Base-by-base conservation (phyloP, 495 filamentous ascomycete species). In the Rhizodiscina lignyota region DNA sequence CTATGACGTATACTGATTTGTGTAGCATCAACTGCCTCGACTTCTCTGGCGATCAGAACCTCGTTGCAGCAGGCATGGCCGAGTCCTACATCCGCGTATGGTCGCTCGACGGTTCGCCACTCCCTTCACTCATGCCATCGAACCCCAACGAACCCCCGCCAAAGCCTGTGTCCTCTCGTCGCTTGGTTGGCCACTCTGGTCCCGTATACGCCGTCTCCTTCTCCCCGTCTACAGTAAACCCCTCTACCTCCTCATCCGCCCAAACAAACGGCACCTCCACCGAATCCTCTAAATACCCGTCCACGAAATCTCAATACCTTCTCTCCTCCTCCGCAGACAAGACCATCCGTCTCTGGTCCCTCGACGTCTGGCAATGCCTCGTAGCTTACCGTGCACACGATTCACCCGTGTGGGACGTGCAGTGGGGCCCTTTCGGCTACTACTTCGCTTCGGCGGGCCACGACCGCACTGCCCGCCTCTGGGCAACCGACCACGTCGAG, bases 51-150 rank as follows among this genome's bases (percentile, higher is more conserved):
- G 89, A 97, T 52, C 75, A 79, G 47, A 60, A 72, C 36, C 67
- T 94, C 1, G 77, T 83, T 28, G 89, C 89, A 18, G 75, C 76
- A 21, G 89, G 89, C 12, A 92, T 84, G 31, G 71, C 73, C 37
- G 83, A 94, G 47, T 94, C 87, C 1, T 96, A 92, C 49, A 89
- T 96, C 49, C 82, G 91, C 4, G 68, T 97, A 4, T 97, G 87
- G 82, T 74, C 73, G 36, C 56, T 94, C 8, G 78, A 91, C 45
- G 86, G 87, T 31, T 78, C 75, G 30, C 64, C 78, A 2, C 60
- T 84, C 4, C 44, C 51, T 4, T 58, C 64, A 68, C 40, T 37
- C 19, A 13, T 30, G 4, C 32, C 38, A 15, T 18, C 51, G 57
- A 24, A 33, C 40, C 8, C 37, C 31, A 45, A 47, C 32, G 31